Conservation (phyloP, 1,139 yeast species). For the Yamadazyma songkhlaensis region DNA sequence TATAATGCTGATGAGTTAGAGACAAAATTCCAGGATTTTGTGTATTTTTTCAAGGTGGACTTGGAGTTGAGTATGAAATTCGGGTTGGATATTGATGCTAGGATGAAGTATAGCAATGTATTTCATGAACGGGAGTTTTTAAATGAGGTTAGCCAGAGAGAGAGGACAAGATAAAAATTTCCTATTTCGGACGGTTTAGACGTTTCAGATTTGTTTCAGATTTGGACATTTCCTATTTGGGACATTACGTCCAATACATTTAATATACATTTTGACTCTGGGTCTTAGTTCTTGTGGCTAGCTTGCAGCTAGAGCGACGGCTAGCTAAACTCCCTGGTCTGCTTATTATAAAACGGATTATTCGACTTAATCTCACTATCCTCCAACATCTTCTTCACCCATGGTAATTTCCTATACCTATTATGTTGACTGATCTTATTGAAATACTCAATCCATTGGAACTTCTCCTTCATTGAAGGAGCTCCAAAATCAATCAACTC, state of each 20-base stretch:
- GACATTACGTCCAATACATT: too few relatives aligned
- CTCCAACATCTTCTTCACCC: conserved; percentile 56
- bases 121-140: not conserved
- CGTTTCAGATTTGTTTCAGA: too few relatives aligned
- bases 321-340: conserved; percentile 9
- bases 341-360: conserved; percentile 15
- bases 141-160: too few relatives aligned
- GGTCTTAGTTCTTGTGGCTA: too few relatives aligned
- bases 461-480: conserved; percentile 53
- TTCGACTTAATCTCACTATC: conserved; percentile 11
- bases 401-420: conserved; percentile 61
- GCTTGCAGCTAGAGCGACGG: too few relatives aligned
- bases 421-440: conserved; percentile 54
- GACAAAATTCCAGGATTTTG: not conserved
- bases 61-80: not conserved
- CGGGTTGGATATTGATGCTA: conserved; percentile 1
- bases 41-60: not conserved
- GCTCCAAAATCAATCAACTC: conserved; percentile 72
- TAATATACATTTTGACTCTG: too few relatives aligned
- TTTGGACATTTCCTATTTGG: too few relatives aligned
- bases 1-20: conserved; percentile 5
- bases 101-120: conserved; percentile 1
- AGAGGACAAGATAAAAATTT: too few relatives aligned
- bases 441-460: conserved; percentile 53
- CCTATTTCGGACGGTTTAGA: too few relatives aligned